A percentile compares a stretch with the other conserved stretches of the same genome.
phyloP scores from a whole-genome alignment of 192 early-diverging fungal genomes.

The Coemansia sp. region DNA sequence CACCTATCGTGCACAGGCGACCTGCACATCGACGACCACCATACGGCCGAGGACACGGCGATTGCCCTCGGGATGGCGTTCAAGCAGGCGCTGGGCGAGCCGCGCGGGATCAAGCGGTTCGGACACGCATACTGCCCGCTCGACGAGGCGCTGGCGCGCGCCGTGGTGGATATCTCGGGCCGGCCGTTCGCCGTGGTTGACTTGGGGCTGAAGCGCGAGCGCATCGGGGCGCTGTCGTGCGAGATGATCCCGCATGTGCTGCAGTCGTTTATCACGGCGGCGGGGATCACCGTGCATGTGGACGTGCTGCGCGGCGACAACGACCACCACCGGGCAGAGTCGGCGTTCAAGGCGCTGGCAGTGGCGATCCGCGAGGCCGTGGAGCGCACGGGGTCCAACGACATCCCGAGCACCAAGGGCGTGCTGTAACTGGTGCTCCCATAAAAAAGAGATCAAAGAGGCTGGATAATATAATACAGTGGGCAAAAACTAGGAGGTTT shows the following conservation, averaged over 20 bases:
- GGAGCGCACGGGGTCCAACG: conserved; percentile 75
- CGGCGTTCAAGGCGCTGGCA: conserved; percentile 97
- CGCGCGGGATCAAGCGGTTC: conserved; percentile 87
- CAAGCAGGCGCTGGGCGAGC: conserved; percentile 83
- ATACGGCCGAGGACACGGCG: conserved; percentile 94
- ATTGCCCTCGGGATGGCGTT: conserved; percentile 93
- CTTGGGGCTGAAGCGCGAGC: conserved; percentile 86
- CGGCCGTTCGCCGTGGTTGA: conserved; percentile 79
- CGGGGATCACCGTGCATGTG: conserved; percentile 93
- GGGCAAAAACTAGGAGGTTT: too few species aligned
- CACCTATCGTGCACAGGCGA: conserved; percentile 83
- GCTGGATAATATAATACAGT: too few species aligned
- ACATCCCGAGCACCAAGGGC: conserved; percentile 97
- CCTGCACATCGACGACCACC: conserved; percentile 97
- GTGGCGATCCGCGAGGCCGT: conserved; percentile 86
- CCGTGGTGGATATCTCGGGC: conserved; percentile 97
- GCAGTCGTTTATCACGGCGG: conserved; percentile 83
- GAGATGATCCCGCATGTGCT: conserved; percentile 99
- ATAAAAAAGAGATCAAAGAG: too few species aligned
- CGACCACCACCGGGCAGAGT: conserved; percentile 95
- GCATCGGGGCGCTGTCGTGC: conserved; percentile 81
- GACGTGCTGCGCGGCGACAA: conserved; percentile 93
- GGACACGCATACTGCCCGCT: conserved; percentile 93
- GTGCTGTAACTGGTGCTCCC: too few species aligned
- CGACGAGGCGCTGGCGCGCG: conserved; percentile 92